These are phyloP conservation scores for Neurospora sp. DNA, from an alignment of 495 filamentous ascomycete species.

Conservation along the genomic window DNA sequence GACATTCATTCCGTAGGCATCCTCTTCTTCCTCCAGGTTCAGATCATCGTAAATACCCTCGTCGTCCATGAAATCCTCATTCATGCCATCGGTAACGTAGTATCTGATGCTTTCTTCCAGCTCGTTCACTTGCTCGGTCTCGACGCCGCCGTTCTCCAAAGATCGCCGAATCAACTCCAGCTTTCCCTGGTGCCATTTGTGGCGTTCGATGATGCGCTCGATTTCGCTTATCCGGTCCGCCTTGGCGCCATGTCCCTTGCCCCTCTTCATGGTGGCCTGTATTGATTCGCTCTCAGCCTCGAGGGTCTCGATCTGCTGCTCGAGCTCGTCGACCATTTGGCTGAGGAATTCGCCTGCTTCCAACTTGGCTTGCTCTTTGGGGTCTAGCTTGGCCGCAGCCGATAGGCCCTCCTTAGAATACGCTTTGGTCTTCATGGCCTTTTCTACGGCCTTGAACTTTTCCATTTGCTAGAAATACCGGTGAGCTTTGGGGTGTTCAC, in stretches of 20 bases:
- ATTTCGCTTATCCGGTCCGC: conserved; percentile 82
- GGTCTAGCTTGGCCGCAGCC: conserved; percentile 84
- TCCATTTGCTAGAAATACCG: conserved; percentile 80
- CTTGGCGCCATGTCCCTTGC: conserved; percentile 73
- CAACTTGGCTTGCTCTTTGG: conserved; percentile 84
- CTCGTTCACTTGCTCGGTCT: conserved; percentile 72
- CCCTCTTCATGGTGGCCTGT: conserved; percentile 85
- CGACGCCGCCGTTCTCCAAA: conserved; percentile 85
- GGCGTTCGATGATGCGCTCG: conserved; percentile 71
- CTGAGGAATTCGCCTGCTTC: conserved; percentile 78
- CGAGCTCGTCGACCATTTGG: conserved; percentile 83
- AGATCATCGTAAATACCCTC: conserved; percentile 90
- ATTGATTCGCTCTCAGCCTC: conserved; percentile 86
- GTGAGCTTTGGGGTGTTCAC: conserved; percentile 9
- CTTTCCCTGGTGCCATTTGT: conserved; percentile 94
- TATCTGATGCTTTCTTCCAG: conserved; percentile 88
- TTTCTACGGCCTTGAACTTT: conserved; percentile 99
- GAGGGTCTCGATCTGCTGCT: conserved; percentile 80
- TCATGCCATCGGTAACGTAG: conserved; percentile 85
- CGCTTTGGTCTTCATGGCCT: conserved; percentile 99
- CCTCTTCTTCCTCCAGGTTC: conserved; percentile 83
- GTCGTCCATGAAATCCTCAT: conserved; percentile 81
- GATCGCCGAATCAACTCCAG: conserved; percentile 83
- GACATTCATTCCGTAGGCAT: conserved; percentile 64
- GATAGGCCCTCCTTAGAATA: conserved; percentile 96